phyloP scores from a whole-genome alignment of 2,329 filamentous ascomycete genomes.

The Cordyceps farinosa region DNA sequence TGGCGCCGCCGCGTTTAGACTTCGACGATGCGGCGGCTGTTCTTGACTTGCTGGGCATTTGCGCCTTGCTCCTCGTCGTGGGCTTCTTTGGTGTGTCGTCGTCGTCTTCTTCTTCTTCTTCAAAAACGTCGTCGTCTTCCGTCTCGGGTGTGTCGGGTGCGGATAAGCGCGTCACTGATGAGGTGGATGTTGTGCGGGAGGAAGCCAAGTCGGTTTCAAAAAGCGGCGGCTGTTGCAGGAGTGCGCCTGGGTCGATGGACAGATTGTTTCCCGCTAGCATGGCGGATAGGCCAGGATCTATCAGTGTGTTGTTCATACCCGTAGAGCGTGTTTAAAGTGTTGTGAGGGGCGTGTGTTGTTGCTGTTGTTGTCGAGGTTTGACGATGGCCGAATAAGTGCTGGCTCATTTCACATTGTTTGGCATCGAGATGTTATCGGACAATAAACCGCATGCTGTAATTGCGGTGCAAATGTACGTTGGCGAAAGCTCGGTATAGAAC shows the following conservation, averaged over 20 bases:
- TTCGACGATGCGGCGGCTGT: background rate
- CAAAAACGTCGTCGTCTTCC: background rate
- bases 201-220: conserved; percentile 9
- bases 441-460: no score
- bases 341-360: no score
- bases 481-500: no score
- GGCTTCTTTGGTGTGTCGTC: background rate
- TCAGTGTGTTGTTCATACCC: conserved; percentile 13
- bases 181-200: conserved; percentile 14
- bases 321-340: background rate
- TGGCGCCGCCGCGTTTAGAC: background rate
- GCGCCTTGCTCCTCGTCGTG: background rate
- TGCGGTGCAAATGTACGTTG: no score
- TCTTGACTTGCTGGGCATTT: conserved; percentile 19
- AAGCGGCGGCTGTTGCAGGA: background rate
- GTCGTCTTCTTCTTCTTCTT: background rate
- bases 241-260: conserved; percentile 10
- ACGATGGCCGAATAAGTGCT: no score
- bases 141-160: conserved; percentile 1
- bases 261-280: conserved; percentile 9
- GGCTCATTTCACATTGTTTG: no score
- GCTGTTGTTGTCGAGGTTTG: no score
- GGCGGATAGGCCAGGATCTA: conserved; percentile 12
- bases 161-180: background rate
- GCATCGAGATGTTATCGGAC: no score